Percentiles rank a stretch among this genome's conserved stretches.
Evolutionary conservation across 768 basidiomycete genomes (phyloP).

Genomic region (Suillus plorans): DNA sequence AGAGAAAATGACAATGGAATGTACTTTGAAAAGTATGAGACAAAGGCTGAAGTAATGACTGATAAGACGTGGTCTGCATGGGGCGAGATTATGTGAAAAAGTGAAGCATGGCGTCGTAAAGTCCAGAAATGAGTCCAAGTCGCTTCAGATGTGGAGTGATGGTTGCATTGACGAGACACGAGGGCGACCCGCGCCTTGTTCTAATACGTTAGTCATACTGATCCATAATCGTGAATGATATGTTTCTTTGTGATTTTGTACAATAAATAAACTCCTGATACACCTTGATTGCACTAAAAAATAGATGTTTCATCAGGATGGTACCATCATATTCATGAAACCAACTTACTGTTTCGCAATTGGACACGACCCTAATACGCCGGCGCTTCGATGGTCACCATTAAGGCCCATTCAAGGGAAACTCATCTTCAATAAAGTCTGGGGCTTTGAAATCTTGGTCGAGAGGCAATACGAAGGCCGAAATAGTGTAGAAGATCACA

Average conservation of each 20-base stretch:
- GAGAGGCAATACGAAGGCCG: constrained; percentile 29
- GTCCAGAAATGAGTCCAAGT: not conserved
- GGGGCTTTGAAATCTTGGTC: constrained; percentile 30
- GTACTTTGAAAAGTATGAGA: too few species aligned
- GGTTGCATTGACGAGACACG: not conserved
- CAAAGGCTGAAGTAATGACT: too few species aligned
- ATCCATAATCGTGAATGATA: not conserved
- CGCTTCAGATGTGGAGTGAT: not conserved
- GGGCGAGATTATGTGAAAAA: too few species aligned
- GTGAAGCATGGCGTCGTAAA: not conserved
- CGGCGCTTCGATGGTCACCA: not conserved
- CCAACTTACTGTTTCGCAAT: not conserved
- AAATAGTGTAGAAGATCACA: constrained; percentile 41
- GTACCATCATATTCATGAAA: not conserved
- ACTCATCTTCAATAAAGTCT: constrained; percentile 21
- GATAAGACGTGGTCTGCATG: too few species aligned
- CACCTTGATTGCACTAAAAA: not conserved
- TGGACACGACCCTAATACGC: not conserved
- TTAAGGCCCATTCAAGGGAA: constrained; percentile 13
- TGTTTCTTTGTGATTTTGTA: not conserved
- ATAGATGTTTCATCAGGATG: not conserved
- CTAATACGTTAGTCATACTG: not conserved
- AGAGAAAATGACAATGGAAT: too few species aligned
- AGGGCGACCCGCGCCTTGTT: not conserved
- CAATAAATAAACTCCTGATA: not conserved